A percentile compares a stretch with the other conserved stretches of the same genome.
phyloP scores from a whole-genome alignment of 1,139 yeast species.

The Candida sp. region DNA sequence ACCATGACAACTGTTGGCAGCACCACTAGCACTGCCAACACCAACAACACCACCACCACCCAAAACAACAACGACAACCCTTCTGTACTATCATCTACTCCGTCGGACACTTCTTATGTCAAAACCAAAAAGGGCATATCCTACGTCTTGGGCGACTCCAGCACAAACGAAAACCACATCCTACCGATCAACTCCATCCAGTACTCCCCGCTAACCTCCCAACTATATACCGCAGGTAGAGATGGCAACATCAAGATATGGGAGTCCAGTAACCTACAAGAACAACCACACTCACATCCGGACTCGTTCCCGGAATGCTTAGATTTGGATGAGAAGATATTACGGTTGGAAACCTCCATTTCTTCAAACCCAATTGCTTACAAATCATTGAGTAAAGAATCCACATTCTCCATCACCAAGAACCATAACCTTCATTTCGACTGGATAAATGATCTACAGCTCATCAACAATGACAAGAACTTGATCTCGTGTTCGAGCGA shows the following conservation, averaged over 20 bases:
- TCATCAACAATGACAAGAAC: constrained; percentile 46
- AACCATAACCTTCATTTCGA: constrained; percentile 67
- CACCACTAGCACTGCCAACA: not conserved
- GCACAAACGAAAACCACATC: constrained; percentile 43
- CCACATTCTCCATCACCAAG: constrained; percentile 20
- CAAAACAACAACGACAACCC: not conserved
- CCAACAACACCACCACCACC: not conserved
- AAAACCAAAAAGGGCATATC: constrained; percentile 41
- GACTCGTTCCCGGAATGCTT: constrained; percentile 18
- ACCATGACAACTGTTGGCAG: not conserved
- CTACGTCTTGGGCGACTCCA: constrained; percentile 44
- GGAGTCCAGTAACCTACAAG: constrained; percentile 23
- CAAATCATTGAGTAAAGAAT: constrained; percentile 12
- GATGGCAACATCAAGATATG: constrained; percentile 83
- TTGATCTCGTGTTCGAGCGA: constrained; percentile 85
- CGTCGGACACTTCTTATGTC: not conserved
- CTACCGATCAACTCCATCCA: constrained; percentile 48
- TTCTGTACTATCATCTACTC: not conserved
- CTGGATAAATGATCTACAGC: constrained; percentile 84
- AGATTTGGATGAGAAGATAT: constrained; percentile 38
- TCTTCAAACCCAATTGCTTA: constrained; percentile 39
- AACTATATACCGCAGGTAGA: constrained; percentile 71
- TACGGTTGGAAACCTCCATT: constrained; percentile 45
- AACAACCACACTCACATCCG: constrained; percentile 1
- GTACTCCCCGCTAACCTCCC: constrained; percentile 33